Evolutionary conservation across 2,329 filamentous ascomycete genomes (phyloP).

Genomic region (Diaporthe sp.): DNA sequence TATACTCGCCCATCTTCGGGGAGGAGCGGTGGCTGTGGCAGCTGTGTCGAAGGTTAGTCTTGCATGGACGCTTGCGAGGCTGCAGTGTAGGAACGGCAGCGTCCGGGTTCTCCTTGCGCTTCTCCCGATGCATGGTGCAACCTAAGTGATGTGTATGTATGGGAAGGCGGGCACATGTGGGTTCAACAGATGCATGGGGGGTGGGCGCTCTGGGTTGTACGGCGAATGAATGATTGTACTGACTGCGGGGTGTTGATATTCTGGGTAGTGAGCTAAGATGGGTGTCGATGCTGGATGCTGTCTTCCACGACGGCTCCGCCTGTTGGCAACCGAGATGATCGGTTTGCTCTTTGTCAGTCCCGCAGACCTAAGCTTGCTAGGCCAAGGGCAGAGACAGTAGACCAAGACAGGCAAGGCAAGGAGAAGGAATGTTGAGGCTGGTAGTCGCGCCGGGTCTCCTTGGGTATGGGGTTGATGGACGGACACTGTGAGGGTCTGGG

Average conservation of each 20-base stretch:
- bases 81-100: neutral
- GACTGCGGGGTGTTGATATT: neutral
- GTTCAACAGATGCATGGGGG: neutral
- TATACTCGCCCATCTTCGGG: constrained; percentile 23
- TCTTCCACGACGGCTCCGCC: neutral
- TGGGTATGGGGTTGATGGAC: neutral
- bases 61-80: constrained; percentile 13
- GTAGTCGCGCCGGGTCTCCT: neutral
- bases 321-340: neutral
- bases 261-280: neutral
- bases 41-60: constrained; percentile 18
- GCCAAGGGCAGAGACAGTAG: neutral
- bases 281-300: neutral
- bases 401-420: neutral
- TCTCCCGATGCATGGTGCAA: neutral
- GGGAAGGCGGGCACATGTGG: neutral
- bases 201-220: neutral
- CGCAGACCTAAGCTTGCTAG: neutral
- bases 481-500: neutral
- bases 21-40: neutral
- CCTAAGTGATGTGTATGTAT: too few relatives aligned
- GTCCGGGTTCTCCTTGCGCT: neutral
- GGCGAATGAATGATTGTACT: neutral
- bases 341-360: neutral
- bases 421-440: neutral